These are phyloP conservation scores for Diplodia mutila DNA, from an alignment of 2,329 filamentous ascomycete species.

Conservation along the genomic window DNA sequence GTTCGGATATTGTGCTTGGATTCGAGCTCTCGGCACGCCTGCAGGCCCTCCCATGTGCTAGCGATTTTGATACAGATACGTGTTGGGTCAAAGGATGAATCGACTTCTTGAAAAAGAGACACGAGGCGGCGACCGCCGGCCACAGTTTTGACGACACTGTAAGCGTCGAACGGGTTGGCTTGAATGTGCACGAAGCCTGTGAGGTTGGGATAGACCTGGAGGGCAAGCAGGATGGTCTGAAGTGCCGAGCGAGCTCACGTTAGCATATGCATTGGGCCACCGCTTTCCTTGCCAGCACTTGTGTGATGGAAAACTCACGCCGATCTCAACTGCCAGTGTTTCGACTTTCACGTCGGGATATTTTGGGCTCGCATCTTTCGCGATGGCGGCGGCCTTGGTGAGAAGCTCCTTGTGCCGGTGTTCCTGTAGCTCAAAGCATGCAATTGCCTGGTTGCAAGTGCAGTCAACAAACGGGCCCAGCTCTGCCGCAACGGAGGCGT, in stretches of 20 bases:
- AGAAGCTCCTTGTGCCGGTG: constrained; percentile 37
- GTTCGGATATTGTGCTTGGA: constrained; percentile 58
- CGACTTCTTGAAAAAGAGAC: constrained; percentile 51
- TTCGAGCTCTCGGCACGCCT: constrained; percentile 61
- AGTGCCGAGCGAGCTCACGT: background rate
- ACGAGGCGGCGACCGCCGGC: constrained; percentile 47
- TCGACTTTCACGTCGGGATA: constrained; percentile 45
- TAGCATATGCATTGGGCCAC: background rate
- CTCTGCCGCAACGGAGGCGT: constrained; percentile 21
- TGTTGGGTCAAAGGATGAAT: constrained; percentile 38
- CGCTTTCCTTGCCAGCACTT: no score
- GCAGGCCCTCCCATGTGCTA: constrained; percentile 65
- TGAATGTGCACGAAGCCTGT: constrained; percentile 62
- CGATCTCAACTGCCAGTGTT: constrained; percentile 61
- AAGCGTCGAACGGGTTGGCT: constrained; percentile 61
- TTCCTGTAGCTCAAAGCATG: constrained; percentile 24
- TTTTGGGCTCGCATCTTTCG: constrained; percentile 37
- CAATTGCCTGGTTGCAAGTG: constrained; percentile 29
- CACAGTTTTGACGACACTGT: constrained; percentile 55
- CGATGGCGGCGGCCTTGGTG: constrained; percentile 41
- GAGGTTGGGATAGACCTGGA: constrained; percentile 56
- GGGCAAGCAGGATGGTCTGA: constrained; percentile 60
- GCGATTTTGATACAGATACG: constrained; percentile 67
- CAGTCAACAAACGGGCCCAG: constrained; percentile 28
- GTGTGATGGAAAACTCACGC: constrained; percentile 44